Base-by-base conservation (phyloP, 495 filamentous ascomycete genomes). In the Xylaria flabelliformis region DNA sequence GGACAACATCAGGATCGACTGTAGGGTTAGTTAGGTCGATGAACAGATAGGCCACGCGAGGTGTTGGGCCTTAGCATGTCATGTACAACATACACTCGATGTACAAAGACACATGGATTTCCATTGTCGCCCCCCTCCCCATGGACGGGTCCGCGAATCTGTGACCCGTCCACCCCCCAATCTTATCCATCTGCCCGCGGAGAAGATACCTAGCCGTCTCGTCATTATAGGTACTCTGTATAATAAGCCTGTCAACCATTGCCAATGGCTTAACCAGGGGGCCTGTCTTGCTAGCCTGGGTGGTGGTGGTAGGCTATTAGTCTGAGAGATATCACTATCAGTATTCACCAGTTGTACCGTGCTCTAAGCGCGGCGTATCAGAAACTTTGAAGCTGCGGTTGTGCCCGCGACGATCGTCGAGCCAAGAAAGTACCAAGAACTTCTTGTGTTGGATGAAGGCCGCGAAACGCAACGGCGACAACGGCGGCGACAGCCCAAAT, bases 381-480 rank as follows among this genome's bases (percentile, higher is more conserved):
- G 55, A 42, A 55, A 61, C 56, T 41, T 61, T 12, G 56, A 36
- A 29, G 48, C 7, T 67, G 64, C 46, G 32, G 65, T 51, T 29
- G 50, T 42, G 50, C 50, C 50, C 65, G 65, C 36, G 42, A 70
- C 41, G 69, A 64, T 64, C 59, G 48, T 29, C 56, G 29, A 10
- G 61, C 69, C 69, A 64, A 56, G 59, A 64, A 61, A 71, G 69
- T 71, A 71, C 59, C 56, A 64, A 55, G 69, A 64, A 70, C 67
- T 50, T 46, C 4, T 17, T 4, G 19, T 34, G 42, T 15, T 67
- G 29, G 36, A 29, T 29, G 24, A 65, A 46, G 46, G 46, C 63
- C 21, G 39, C 61, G 36, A 44, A 44, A 44, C 10, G 32, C 32
- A 50, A 34, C 65, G 50, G 65, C 65, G 65, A 67, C 65, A 67